phyloP scores from a whole-genome alignment of 192 early-diverging fungal species.

The Coemansia sp. region DNA sequence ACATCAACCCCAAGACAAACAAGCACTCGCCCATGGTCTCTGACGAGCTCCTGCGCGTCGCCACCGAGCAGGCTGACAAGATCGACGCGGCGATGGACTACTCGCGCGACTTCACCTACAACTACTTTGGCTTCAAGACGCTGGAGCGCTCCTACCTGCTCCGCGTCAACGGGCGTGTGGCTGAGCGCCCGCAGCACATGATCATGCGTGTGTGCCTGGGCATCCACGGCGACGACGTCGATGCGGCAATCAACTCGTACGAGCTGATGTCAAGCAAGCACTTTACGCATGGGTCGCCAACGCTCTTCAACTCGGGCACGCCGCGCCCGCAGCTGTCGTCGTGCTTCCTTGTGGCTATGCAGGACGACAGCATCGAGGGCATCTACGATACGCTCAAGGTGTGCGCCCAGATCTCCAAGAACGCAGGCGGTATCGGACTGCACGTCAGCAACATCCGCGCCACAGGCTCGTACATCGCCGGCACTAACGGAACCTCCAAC shows the following conservation, averaged over 20 bases:
- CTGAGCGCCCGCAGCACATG: conserved; percentile 96
- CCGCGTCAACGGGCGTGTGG: conserved; percentile 80
- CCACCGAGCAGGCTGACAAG: conserved; percentile 72
- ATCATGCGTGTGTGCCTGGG: conserved; percentile 98
- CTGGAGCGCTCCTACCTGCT: conserved; percentile 95
- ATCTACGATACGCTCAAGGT: conserved; percentile 97
- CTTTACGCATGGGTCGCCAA: conserved; percentile 97
- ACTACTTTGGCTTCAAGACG: conserved; percentile 99
- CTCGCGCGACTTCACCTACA: conserved; percentile 96
- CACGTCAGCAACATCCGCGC: conserved; percentile 98
- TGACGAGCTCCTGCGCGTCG: conserved; percentile 64
- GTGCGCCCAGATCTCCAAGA: conserved; percentile 98
- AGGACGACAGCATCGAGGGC: conserved; percentile 96
- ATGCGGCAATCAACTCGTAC: conserved; percentile 92
- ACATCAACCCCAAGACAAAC: conserved; percentile 86
- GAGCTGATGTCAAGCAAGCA: conserved; percentile 87
- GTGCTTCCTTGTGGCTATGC: conserved; percentile 95
- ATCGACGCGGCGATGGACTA: conserved; percentile 97
- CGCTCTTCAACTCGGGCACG: conserved; percentile 98
- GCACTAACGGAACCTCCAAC: conserved; percentile 95
- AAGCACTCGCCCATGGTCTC: conserved; percentile 91
- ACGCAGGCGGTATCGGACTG: conserved; percentile 95
- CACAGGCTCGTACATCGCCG: conserved; percentile 94
- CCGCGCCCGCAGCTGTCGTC: conserved; percentile 91
- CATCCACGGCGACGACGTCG: conserved; percentile 91